Evolutionary conservation across 2,329 filamentous ascomycete genomes (phyloP).

Genomic region (Karstenula rhodostoma): DNA sequence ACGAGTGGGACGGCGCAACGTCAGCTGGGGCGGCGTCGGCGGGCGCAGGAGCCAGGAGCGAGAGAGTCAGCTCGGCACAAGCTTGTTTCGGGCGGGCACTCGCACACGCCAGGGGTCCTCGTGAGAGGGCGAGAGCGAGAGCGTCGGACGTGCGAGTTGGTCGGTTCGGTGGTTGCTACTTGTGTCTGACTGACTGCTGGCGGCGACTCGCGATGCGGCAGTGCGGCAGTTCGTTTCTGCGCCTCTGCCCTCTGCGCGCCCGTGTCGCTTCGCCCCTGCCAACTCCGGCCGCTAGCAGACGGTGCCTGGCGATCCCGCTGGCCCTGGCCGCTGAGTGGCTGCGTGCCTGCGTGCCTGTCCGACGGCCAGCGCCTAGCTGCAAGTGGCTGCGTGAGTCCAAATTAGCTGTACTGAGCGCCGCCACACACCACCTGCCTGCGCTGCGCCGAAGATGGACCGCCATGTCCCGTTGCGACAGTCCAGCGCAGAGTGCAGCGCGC

Average conservation of each 20-base stretch:
- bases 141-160: not conserved
- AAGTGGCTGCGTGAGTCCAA: slow-evolving; percentile 25
- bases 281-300: slow-evolving; percentile 6
- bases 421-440: not conserved
- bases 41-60: not conserved
- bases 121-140: too few species aligned
- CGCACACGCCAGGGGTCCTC: not conserved
- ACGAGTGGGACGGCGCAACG: slow-evolving; percentile 12
- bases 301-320: slow-evolving; percentile 44
- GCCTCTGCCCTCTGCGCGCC: not conserved
- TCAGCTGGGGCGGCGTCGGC: slow-evolving; percentile 21
- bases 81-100: not conserved
- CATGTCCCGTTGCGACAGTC: not conserved
- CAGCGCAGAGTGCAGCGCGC: not conserved
- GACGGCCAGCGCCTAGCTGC: slow-evolving; percentile 24
- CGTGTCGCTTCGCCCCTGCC: slow-evolving; percentile 8
- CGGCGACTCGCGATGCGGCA: too few species aligned
- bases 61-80: not conserved
- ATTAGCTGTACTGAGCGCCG: slow-evolving; percentile 3
- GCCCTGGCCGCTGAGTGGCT: slow-evolving; percentile 28
- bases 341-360: slow-evolving; percentile 17
- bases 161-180: not conserved
- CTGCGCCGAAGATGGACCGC: not conserved
- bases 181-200: not conserved
- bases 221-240: not conserved